Evolutionary conservation across 2,329 filamentous ascomycete species (phyloP).

Genomic region (Colletotrichum sp.): DNA sequence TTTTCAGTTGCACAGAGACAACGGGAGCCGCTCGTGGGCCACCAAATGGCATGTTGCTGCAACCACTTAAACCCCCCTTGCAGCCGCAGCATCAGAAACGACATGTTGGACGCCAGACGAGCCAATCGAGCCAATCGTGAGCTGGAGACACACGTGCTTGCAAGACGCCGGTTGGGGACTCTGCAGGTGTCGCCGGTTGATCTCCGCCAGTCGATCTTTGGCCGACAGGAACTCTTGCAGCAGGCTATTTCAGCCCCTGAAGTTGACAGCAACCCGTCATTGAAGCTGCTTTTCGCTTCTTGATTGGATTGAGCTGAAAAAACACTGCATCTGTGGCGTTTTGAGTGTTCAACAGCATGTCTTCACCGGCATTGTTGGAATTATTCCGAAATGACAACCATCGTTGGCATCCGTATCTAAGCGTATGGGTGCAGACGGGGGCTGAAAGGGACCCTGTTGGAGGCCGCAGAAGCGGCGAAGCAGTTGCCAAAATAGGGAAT

Average conservation of each 20-base stretch:
- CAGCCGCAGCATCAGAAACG: background rate
- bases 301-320: background rate
- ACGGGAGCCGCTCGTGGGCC: background rate
- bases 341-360: background rate
- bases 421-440: background rate
- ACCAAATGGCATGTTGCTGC: background rate
- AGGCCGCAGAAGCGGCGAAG: background rate
- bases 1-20: background rate
- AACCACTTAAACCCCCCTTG: slow-evolving; percentile 22
- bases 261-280: background rate
- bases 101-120: background rate
- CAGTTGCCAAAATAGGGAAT: background rate
- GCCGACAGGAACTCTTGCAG: background rate
- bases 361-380: background rate
- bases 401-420: background rate
- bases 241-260: background rate
- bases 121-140: slow-evolving; percentile 7
- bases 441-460: background rate
- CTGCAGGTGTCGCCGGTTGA: background rate
- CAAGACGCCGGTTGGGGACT: background rate
- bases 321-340: background rate
- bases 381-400: background rate
- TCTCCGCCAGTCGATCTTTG: background rate
- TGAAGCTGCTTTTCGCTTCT: background rate
- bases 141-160: background rate